A percentile compares a stretch with the other conserved stretches of the same genome.
Evolutionary conservation across 1,284 basidiomycete genomes (phyloP).

Genomic region (Pterula multifida): DNA sequence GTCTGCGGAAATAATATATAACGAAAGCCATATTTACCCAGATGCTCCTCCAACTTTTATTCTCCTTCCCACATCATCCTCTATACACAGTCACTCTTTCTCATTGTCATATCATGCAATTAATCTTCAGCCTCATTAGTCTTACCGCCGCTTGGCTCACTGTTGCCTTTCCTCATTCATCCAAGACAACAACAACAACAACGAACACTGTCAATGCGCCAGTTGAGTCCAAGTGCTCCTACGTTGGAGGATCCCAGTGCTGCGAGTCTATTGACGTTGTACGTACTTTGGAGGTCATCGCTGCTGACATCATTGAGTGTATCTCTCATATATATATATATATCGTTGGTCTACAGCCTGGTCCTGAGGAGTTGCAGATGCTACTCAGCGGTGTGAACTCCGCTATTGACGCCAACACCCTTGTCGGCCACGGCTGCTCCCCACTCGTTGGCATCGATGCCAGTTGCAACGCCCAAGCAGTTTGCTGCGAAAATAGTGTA

Average conservation of each 20-base stretch:
- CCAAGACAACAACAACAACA: background rate
- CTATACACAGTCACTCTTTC: background rate
- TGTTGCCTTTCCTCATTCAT: background rate
- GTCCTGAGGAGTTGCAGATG: background rate
- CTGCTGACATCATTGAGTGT: background rate
- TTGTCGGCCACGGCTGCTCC: background rate
- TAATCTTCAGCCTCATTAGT: background rate
- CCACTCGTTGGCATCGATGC: background rate
- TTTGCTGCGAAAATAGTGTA: background rate
- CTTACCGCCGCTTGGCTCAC: background rate
- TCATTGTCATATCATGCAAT: background rate
- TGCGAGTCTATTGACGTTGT: background rate
- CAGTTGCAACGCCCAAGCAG: slow-evolving; percentile 1
- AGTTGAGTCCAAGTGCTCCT: background rate
- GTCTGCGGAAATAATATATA: background rate
- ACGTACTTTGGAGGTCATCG: background rate
- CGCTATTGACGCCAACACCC: background rate
- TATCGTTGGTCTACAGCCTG: background rate
- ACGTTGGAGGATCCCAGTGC: slow-evolving; percentile 1
- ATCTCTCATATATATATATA: background rate
- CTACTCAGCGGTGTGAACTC: background rate
- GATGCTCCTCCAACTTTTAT: background rate
- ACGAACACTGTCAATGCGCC: background rate
- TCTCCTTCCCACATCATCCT: background rate
- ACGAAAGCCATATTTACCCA: background rate